These are phyloP conservation scores for Tilletia setariae DNA, from an alignment of 1,284 basidiomycete species.

Conservation along the genomic window DNA sequence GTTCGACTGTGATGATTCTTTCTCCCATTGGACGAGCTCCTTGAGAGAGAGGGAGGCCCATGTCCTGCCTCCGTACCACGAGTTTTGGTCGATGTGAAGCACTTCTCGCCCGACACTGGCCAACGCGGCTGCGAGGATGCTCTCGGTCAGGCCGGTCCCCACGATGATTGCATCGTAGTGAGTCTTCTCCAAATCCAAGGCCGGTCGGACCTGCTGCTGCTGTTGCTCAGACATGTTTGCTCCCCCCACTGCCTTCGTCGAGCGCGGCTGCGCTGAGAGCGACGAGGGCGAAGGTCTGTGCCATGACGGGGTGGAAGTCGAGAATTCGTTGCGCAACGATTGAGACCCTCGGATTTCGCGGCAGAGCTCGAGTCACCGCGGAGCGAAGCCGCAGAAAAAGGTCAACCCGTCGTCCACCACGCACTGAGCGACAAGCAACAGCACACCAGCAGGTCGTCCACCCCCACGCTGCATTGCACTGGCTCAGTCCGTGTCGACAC, in stretches of 20 bases:
- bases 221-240: neutral
- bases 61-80: conserved; percentile 73
- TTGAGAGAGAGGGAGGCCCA: conserved; percentile 78
- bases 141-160: conserved; percentile 77
- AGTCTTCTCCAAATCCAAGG: conserved; percentile 27
- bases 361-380: too few relatives aligned
- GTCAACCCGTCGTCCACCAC: too few relatives aligned
- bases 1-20: neutral
- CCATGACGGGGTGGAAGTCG: neutral
- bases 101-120: conserved; percentile 81
- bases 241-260: too few relatives aligned
- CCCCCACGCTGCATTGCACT: too few relatives aligned
- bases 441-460: too few relatives aligned
- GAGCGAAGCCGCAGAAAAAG: too few relatives aligned
- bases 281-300: neutral
- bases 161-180: conserved; percentile 76
- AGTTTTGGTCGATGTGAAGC: conserved; percentile 78
- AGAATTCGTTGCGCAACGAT: conserved; percentile 1
- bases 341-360: too few relatives aligned
- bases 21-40: conserved; percentile 70
- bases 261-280: too few relatives aligned
- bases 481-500: too few relatives aligned
- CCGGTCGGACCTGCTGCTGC: neutral
- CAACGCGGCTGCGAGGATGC: conserved; percentile 60
- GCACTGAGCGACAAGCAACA: too few relatives aligned